Evolutionary conservation across 73 alveolate species (phyloP).

Genomic region (Stentor roeselii): DNA sequence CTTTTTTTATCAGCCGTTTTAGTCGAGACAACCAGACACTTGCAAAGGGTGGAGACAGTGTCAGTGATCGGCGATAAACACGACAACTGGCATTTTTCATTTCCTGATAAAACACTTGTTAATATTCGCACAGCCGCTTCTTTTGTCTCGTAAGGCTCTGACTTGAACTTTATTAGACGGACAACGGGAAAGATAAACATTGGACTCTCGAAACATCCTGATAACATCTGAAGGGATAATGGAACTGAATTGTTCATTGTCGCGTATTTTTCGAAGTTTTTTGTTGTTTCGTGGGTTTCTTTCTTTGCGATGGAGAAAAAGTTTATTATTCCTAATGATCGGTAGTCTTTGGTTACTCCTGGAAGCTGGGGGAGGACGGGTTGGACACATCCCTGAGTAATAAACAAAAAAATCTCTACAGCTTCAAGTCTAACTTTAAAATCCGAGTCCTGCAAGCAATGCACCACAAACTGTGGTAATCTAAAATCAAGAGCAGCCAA

Average conservation of each 20-base stretch:
- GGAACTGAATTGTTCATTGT: not conserved
- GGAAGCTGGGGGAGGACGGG: not conserved
- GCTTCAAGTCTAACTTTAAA: constrained; percentile 54
- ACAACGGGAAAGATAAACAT: constrained; percentile 55
- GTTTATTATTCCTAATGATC: not conserved
- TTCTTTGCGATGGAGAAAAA: not conserved
- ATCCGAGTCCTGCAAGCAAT: constrained; percentile 50
- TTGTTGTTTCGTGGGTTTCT: not conserved
- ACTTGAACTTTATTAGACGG: constrained; percentile 43
- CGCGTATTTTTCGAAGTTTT: not conserved
- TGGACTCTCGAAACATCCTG: constrained; percentile 57
- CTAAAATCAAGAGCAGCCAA: constrained; percentile 82
- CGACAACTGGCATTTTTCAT: constrained; percentile 47
- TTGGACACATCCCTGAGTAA: constrained; percentile 42
- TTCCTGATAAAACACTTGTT: constrained; percentile 43
- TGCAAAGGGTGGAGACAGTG: constrained; percentile 42
- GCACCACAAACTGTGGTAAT: constrained; percentile 61
- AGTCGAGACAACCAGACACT: constrained; percentile 1
- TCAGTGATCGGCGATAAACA: constrained; percentile 51
- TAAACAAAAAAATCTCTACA: constrained; percentile 39
- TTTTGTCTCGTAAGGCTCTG: constrained; percentile 48
- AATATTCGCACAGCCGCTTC: constrained; percentile 42
- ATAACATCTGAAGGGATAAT: not conserved
- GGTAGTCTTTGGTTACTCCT: constrained; percentile 16
- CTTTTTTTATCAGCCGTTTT: not conserved